Percentiles rank a stretch among this genome's conserved stretches.
Evolutionary conservation across 495 filamentous ascomycete species (phyloP).

Genomic region (Podospora pseudopauciseta): DNA sequence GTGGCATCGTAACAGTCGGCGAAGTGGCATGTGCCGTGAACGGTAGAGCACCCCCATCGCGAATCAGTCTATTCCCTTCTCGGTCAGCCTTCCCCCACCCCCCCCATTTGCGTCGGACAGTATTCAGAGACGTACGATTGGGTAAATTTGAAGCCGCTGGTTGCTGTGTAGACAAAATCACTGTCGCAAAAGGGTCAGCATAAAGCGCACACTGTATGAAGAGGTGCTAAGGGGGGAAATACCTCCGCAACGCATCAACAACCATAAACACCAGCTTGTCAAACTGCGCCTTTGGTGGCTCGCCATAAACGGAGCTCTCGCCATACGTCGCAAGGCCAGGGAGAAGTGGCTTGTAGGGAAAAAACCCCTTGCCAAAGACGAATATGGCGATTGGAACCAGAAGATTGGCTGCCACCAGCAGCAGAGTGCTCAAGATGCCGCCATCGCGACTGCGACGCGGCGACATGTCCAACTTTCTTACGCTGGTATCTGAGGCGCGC

Average conservation of each 20-base stretch:
- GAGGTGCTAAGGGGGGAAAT: constrained; percentile 15
- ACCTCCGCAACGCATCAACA: constrained; percentile 91
- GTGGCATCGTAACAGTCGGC: constrained; percentile 97
- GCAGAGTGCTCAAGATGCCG: constrained; percentile 33
- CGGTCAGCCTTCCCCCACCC: not conserved
- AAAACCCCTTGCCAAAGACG: constrained; percentile 88
- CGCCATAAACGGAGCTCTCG: constrained; percentile 17
- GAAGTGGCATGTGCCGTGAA: constrained; percentile 96
- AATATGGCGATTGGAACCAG: constrained; percentile 74
- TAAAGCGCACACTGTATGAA: not conserved
- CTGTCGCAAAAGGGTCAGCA: constrained; percentile 40
- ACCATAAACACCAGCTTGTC: constrained; percentile 96
- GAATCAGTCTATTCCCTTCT: constrained; percentile 67
- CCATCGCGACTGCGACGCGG: constrained; percentile 32
- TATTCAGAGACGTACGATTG: constrained; percentile 63
- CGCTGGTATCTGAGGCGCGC: not conserved
- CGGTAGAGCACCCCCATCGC: constrained; percentile 74
- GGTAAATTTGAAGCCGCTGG: constrained; percentile 82
- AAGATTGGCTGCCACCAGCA: constrained; percentile 63
- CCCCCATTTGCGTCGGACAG: not conserved
- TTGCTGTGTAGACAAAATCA: constrained; percentile 86
- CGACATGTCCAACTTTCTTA: constrained; percentile 22
- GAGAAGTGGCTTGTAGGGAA: constrained; percentile 93
- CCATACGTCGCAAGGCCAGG: constrained; percentile 67
- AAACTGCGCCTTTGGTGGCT: constrained; percentile 61